Base-by-base conservation (phyloP, 2,329 filamentous ascomycete species). In the Hymenoscyphus occultus region DNA sequence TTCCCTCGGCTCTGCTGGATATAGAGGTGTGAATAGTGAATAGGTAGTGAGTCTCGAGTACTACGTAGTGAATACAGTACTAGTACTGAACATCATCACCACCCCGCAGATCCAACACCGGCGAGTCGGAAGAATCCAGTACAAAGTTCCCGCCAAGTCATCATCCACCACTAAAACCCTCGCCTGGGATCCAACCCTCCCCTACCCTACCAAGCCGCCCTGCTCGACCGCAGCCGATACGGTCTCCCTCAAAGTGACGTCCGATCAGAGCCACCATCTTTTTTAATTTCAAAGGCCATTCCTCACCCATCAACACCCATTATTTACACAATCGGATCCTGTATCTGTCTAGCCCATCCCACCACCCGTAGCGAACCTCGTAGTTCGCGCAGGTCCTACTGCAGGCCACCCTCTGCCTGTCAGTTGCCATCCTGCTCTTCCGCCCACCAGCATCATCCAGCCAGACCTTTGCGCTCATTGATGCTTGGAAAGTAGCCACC, bases 401-500 rank as follows among this genome's bases (percentile, higher is more conserved):
- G 14, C 28, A 35, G 6, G 13, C 13, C 12, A 22, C 54, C 54
- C 19, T 14, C 19, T 35, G 14, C 19, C 28, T 28, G 10, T n/a
- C 19, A 22, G 9, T 6, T 28, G 1, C 32, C 12, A 13, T 57
- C 54, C 31, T 57, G 28, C 32, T 57, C 28, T 16, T 57, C 28
- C 54, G 54, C 28, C 45, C 54, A 32, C 54, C 19, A 48, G 16
- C 45, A 51, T n/a, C 12, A 51, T 10, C 54, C 12, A 32, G 54
- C 19, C 28, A 31, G 54, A 57, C 28, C 54, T 57, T 57, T 39
- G 54, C 54, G 54, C 54, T 14, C 54, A n/a, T 57, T 57, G 28
- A 59, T 42, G 57, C 32, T 59, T 42, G 14, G 32, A 42, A 28
- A 42, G 57, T 14, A 59, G 16, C 57, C 19, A 16, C 59, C 65